Evolutionary conservation across 306 rosid species (phyloP), one percentile per base, ranked within the genome.

Genomic region (Albizia julibrissin): DNA sequence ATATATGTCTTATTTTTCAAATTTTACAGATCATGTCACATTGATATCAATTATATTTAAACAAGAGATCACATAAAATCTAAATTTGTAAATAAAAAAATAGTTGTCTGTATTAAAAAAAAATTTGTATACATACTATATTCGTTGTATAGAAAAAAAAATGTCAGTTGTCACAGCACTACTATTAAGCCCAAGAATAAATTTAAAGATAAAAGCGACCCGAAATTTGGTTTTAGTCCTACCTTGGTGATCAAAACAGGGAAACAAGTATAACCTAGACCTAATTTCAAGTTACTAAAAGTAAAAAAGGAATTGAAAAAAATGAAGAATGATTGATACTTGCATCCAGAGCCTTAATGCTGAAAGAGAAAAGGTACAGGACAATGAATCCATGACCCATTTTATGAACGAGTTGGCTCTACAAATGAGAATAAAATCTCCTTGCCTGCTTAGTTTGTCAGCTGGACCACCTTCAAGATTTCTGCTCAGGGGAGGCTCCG

Each of bases 401-500:
- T 80, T 80, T 26, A 59, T 79, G 33, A 77, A 54, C 68, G 58
- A 67, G 54, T 74, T 37, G 81, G 33, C 64, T 76, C 78, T 62
- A 80, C 74, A 52, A 22, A 54, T 74, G 13, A 74, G 62, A 52
- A 22, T 3, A 13, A 22, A 42, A 22, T 43, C 47, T 43, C 47
- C 26, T 21, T 54, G 26, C 61, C n/a, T 54, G 61, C 26, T 54
- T 19, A 21, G 62, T 54, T 6, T 21, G 24, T 6, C 62, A 54
- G 26, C 62, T 54, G 12, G 26, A 54, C 26, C 26, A 21, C 62
- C 62, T 54, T 52, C 83, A 80, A 83, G 89, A 80, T 67, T 66
- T 85, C 82, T 84, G 90, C 47, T 88, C 86, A 56, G 84, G 70
- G 24, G 74, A 47, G 14, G 75, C 22, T 84, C 80, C 86, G 52